Percentiles rank a stretch among this genome's conserved stretches.
Conservation (phyloP, 257 asterid species). For the Anisodus acutangulus region DNA sequence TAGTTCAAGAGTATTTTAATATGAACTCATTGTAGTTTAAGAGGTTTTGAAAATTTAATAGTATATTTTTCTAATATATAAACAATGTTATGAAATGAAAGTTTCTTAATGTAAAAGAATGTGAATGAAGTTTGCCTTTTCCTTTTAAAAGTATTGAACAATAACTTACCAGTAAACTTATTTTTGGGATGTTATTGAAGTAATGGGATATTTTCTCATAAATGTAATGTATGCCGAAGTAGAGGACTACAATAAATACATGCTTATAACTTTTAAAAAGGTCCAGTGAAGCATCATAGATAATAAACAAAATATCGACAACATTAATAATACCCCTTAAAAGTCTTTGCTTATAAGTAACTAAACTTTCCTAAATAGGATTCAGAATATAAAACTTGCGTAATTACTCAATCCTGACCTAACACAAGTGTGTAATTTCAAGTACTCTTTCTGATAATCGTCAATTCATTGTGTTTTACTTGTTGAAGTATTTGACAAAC, state of each 20-base stretch:
- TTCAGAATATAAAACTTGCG: background rate
- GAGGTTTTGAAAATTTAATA: no score
- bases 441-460: background rate
- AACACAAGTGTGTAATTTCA: slow-evolving; percentile 2
- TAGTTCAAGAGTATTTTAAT: no score
- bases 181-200: background rate
- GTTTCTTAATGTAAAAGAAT: no score
- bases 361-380: background rate
- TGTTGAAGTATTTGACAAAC: background rate
- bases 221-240: background rate
- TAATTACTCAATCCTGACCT: slow-evolving; percentile 1
- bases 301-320: background rate
- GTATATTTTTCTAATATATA: no score
- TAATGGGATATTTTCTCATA: slow-evolving; percentile 3
- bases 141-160: background rate
- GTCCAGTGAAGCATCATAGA: background rate
- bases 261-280: background rate
- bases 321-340: no score
- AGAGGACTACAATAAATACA: background rate
- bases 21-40: no score
- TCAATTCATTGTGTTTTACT: slow-evolving; percentile 13
- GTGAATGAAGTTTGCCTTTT: no score
- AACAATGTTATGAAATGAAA: no score
- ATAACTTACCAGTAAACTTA: background rate
- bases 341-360: background rate